phyloP scores from a whole-genome alignment of 768 basidiomycete species.

The Rhizopogon salebrosus region DNA sequence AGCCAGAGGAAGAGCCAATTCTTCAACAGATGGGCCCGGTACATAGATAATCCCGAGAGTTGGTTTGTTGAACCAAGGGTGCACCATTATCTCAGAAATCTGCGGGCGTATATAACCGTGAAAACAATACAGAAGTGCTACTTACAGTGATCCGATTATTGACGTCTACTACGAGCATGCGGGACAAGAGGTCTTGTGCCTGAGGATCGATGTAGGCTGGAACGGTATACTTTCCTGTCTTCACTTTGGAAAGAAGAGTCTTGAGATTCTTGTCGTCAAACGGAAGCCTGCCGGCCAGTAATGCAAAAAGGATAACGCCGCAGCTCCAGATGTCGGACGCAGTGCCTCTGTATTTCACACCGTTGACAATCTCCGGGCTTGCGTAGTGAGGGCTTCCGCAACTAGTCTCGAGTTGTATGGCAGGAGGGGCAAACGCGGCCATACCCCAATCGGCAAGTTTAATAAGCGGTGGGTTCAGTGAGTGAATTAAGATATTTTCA shows the following conservation, averaged over 20 bases:
- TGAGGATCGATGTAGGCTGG: conserved; percentile 76
- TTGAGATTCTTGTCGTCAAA: conserved; percentile 90
- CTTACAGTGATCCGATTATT: conserved; percentile 73
- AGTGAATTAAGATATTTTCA: conserved; percentile 92
- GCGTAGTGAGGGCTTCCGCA: conserved; percentile 98
- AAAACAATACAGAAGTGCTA: conserved; percentile 4
- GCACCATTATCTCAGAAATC: conserved; percentile 82
- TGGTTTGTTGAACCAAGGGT: conserved; percentile 73
- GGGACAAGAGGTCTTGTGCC: conserved; percentile 76
- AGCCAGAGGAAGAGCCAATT: conserved; percentile 64
- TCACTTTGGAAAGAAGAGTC: conserved; percentile 78
- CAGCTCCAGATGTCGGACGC: conserved; percentile 97
- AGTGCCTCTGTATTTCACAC: conserved; percentile 81
- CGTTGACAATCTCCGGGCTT: conserved; percentile 93
- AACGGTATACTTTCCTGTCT: conserved; percentile 78
- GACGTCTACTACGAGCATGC: conserved; percentile 89
- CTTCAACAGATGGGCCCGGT: conserved; percentile 56
- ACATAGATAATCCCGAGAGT: conserved; percentile 45
- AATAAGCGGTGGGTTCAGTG: conserved; percentile 72
- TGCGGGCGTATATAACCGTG: conserved; percentile 24
- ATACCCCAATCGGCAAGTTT: conserved; percentile 99
- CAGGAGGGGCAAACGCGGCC: conserved; percentile 90
- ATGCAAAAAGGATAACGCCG: conserved; percentile 87
- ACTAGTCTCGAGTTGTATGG: conserved; percentile 84
- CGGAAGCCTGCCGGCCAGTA: conserved; percentile 85